A percentile compares a stretch with the other conserved stretches of the same genome.
phyloP scores from a whole-genome alignment of 2,329 filamentous ascomycete genomes.

The Clathrospora elynae region DNA sequence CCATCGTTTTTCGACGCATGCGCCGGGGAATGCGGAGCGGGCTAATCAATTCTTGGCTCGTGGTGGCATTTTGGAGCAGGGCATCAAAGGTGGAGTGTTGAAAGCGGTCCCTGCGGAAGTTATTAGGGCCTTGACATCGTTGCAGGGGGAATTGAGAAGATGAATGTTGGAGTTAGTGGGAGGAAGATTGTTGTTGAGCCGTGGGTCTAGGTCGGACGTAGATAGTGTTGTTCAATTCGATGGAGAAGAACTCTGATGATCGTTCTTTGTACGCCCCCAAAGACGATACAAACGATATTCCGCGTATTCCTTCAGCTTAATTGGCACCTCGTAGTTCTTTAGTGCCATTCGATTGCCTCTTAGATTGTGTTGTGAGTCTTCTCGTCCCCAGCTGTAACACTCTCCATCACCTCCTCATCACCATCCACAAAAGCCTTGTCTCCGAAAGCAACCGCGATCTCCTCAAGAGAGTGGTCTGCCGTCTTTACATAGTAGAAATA shows the following conservation, averaged over 20 bases:
- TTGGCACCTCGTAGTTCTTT: too few species aligned
- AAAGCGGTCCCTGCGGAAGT: constrained; percentile 29
- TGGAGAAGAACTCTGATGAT: too few species aligned
- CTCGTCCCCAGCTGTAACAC: constrained; percentile 12
- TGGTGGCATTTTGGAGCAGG: constrained; percentile 29
- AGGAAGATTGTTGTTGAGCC: constrained; percentile 37
- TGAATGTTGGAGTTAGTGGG: constrained; percentile 39
- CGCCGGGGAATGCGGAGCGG: constrained; percentile 28
- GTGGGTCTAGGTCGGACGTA: too few species aligned
- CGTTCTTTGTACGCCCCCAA: too few species aligned
- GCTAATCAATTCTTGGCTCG: constrained; percentile 23
- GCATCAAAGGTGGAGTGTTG: constrained; percentile 26
- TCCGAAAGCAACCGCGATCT: constrained; percentile 52
- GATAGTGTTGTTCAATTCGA: too few species aligned
- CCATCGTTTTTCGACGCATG: constrained; percentile 27
- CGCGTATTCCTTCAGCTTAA: too few species aligned
- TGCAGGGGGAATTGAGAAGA: constrained; percentile 25
- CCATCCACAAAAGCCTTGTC: constrained; percentile 48
- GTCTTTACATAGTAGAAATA: constrained; percentile 54
- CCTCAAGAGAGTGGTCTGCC: constrained; percentile 45
- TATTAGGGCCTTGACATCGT: constrained; percentile 33
- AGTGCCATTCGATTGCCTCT: not conserved
- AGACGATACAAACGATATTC: too few species aligned
- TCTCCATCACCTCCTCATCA: constrained; percentile 25
- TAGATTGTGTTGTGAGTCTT: constrained; percentile 12